These are phyloP conservation scores for Dendrocalamus latiflorus DNA, from an alignment of 202 grass and related monocot species.

Conservation along the genomic window DNA sequence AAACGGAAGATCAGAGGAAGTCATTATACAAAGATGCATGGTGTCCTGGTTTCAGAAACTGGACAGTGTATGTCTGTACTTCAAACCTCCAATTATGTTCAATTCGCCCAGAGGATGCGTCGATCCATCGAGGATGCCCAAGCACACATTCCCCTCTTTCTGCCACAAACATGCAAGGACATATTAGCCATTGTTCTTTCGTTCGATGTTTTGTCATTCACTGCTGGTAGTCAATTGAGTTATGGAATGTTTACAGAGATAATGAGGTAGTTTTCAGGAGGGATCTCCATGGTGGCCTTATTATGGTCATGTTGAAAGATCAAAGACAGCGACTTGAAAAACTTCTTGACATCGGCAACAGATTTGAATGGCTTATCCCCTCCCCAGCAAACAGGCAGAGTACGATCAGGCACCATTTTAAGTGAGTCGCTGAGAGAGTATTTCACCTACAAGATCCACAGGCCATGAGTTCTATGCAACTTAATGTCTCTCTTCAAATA, in stretches of 20 bases:
- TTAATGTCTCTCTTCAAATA: not conserved
- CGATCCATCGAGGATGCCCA: conserved; percentile 75
- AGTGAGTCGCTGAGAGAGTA: conserved; percentile 38
- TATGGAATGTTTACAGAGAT: conserved; percentile 44
- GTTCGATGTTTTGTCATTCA: not conserved
- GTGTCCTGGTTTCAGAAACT: not conserved
- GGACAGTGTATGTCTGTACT: not conserved
- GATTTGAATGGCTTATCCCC: conserved; percentile 65
- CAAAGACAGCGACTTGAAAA: conserved; percentile 60
- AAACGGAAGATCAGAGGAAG: not conserved
- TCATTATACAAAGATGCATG: not conserved
- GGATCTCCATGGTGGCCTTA: conserved; percentile 57
- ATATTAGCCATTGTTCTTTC: not conserved
- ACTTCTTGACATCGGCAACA: conserved; percentile 57
- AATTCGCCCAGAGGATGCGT: conserved; percentile 14
- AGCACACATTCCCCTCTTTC: conserved; percentile 71
- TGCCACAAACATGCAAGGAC: conserved; percentile 16
- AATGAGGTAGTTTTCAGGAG: conserved; percentile 87
- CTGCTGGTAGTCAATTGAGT: not conserved
- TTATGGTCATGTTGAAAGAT: conserved; percentile 33
- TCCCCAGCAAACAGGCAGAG: conserved; percentile 62
- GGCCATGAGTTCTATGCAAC: not conserved
- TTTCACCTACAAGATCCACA: conserved; percentile 43
- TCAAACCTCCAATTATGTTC: conserved; percentile 63
- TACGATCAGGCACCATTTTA: conserved; percentile 29